Evolutionary conservation across 805 yeast genomes (phyloP).

Genomic region (Wickerhamiella sergipiensis): DNA sequence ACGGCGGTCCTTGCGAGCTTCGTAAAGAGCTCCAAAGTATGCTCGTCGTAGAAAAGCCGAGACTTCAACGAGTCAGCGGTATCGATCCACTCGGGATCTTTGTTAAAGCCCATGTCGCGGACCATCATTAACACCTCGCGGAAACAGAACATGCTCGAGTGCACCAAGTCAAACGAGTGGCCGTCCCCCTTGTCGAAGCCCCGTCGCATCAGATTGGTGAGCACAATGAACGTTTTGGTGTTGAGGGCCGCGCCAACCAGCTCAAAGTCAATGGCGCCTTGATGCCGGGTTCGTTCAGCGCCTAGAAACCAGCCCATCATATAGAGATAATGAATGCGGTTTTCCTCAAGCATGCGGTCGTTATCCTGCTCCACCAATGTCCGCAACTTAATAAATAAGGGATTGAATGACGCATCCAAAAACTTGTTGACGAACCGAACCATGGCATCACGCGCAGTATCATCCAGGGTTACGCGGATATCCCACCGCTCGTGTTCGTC

Average conservation of each 20-base stretch:
- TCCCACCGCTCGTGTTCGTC: constrained; percentile 18
- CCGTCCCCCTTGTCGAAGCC: constrained; percentile 22
- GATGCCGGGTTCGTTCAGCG: constrained; percentile 36
- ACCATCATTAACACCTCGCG: constrained; percentile 42
- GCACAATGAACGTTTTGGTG: constrained; percentile 44
- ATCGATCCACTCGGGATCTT: constrained; percentile 34
- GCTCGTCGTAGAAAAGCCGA: constrained; percentile 56
- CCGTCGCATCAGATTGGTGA: constrained; percentile 31
- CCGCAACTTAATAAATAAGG: constrained; percentile 41
- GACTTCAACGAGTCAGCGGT: constrained; percentile 47
- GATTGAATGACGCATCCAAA: constrained; percentile 62
- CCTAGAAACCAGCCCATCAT: constrained; percentile 64
- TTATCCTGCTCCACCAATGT: constrained; percentile 30
- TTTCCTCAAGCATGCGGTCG: constrained; percentile 20
- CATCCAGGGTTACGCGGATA: constrained; percentile 13
- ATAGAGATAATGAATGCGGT: constrained; percentile 37
- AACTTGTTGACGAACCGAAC: constrained; percentile 42
- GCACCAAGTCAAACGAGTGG: constrained; percentile 44
- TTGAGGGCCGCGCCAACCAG: constrained; percentile 35
- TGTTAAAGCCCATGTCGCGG: constrained; percentile 29
- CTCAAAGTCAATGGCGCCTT: constrained; percentile 19
- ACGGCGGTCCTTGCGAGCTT: constrained; percentile 49
- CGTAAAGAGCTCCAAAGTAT: constrained; percentile 41
- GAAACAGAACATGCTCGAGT: constrained; percentile 56
- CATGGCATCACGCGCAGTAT: constrained; percentile 23